phyloP scores from a whole-genome alignment of 768 basidiomycete species.

The Zangia roseola region DNA sequence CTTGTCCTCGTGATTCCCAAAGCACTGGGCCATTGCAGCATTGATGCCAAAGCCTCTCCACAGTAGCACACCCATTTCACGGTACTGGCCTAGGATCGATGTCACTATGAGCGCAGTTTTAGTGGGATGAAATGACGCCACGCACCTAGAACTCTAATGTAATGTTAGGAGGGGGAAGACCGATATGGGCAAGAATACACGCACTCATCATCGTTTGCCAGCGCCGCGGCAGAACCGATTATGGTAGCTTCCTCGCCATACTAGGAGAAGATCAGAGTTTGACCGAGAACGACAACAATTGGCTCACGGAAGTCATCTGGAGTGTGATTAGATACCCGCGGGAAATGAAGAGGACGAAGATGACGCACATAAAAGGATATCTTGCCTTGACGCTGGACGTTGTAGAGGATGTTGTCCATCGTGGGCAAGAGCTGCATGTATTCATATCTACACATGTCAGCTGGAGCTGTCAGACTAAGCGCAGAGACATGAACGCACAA shows the following conservation, averaged over 20 bases:
- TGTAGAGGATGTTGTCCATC: slow-evolving; percentile 86
- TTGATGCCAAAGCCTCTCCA: slow-evolving; percentile 84
- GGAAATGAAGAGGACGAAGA: background rate
- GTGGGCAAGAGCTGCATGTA: slow-evolving; percentile 79
- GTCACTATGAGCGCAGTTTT: background rate
- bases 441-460: slow-evolving; percentile 52
- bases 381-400: slow-evolving; percentile 91
- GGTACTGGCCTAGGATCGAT: slow-evolving; percentile 76
- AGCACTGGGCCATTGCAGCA: slow-evolving; percentile 87
- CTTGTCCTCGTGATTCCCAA: slow-evolving; percentile 79
- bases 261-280: slow-evolving; percentile 35
- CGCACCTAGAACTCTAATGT: slow-evolving; percentile 68
- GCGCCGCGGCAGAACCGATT: slow-evolving; percentile 84
- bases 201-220: slow-evolving; percentile 82
- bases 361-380: slow-evolving; percentile 82
- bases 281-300: background rate
- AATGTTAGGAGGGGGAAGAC: slow-evolving; percentile 9
- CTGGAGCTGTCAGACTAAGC: background rate
- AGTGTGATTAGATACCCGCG: slow-evolving; percentile 5
- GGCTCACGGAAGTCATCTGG: slow-evolving; percentile 80
- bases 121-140: background rate
- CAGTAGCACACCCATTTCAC: slow-evolving; percentile 86
- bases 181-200: slow-evolving; percentile 27
- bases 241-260: slow-evolving; percentile 91
- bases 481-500: slow-evolving; percentile 40